Evolutionary conservation across 352 stramenopile species (phyloP), one percentile per base, ranked within the genome.

Genomic region (Blastocystis sp.): DNA sequence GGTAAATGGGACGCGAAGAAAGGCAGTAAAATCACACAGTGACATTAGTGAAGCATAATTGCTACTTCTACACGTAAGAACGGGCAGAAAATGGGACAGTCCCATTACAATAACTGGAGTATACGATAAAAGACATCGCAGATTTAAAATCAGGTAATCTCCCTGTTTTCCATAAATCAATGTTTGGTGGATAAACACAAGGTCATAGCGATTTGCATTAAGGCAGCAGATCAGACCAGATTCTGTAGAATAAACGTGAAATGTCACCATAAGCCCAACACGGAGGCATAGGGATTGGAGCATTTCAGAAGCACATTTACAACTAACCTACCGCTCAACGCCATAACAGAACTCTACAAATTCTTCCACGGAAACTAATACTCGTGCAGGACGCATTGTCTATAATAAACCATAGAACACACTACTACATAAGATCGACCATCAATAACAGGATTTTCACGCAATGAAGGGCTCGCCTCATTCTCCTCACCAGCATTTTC

Each of bases 101-200:
- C 73, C 73, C 50, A 85, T 68, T 9, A 85, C 43, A 47, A 85
- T 62, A 11, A 85, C 73, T 6, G 73, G 73, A 43, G 73, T 85
- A 2, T 18, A 68, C 5, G 73, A 64, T 54, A 85, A 65, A 50
- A 85, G 73, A 85, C 73, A 85, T 16, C 73, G 73, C 26, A 85
- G 11, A 50, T 85, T 85, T 3, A 85, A 30, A n/a, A 85, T 26
- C 9, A 85, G 24, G 55, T 39, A 53, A 34, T 85, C 73, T 24
- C 73, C 73, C 9, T 62, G 39, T 5, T 24, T 53, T 3, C 73
- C 73, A 30, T 66, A 85, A 16, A 85, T 24, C 5, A 85, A 43
- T 5, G 63, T 53, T 41, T 85, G 73, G 50, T 85, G 73, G 73
- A 85, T 85, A 43, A 69, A 85, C 30, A 85, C 73, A 34, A 85